Evolutionary conservation across 2,329 filamentous ascomycete genomes (phyloP), one percentile per base, ranked within the genome.

Genomic region (Sphaerulina musiva): DNA sequence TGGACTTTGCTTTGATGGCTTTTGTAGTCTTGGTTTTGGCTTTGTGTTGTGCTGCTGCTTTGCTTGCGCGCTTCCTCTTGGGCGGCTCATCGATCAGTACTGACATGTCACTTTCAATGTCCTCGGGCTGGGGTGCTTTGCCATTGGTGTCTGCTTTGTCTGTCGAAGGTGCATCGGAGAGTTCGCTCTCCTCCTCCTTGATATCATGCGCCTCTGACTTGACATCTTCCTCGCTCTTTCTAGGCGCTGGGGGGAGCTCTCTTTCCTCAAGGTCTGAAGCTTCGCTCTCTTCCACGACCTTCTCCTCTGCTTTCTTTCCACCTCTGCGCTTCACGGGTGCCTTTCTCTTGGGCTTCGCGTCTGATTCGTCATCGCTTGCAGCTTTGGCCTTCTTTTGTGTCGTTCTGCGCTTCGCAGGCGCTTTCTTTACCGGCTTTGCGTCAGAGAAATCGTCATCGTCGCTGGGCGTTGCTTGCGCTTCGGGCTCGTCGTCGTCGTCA

Each of bases 51-150:
- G 69, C 63, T 6, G 59, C 59, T 56, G 67, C 66, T 57, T 64
- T 73, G 65, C 67, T 76, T 68, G 57, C 71, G 39, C 65, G 74
- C 61, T 81, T 84, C 62, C 77, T 79, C 66, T 78, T 81, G 29
- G 77, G 81, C 8, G 82, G 81, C 2, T 92, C 87, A 66, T 95
- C 91, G 40, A 93, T 74, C n/a, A 95, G 78, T 3, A 81, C 79
- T 0, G 87, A 92, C 70, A 89, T 74, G 51, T 87, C 85, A 65
- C 79, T 84, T 45, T 84, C 72, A 20, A 67, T 64, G 48, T 61
- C 55, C 9, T 65, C 64, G 17, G 48, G 41, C 6, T 56, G 54
- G 6, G 42, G 42, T 10, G 56, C 14, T 39, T 57, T 20, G 20
- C 20, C 20, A 20, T 20, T 20, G 20, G 20, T 53, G 5, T 57